Base-by-base conservation (phyloP, 345 rosid genomes). In the Citrus unshiu region DNA sequence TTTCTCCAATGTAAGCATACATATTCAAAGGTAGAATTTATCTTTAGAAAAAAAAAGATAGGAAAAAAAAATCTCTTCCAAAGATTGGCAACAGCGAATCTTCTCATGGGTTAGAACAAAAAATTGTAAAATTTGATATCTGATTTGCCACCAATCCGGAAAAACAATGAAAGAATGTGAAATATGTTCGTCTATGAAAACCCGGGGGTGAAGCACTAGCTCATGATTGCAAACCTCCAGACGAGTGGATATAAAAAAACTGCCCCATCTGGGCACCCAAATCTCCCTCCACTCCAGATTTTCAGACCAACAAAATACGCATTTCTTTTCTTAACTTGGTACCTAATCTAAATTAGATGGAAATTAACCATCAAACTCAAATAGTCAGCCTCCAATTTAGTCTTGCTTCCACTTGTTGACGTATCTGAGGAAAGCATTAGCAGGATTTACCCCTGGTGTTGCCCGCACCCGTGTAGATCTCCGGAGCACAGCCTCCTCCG, bases 361-460 rank as follows among this genome's bases (percentile, higher is more conserved):
- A 62, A 58, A 56, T 54, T 37, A 6, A 35, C 35, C 27, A 40
- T 72, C 40, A 72, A 56, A n/a, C 25, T n/a, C 30, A 7, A 19
- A 22, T 35, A n/a, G 73, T n/a, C 25, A 24, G 34, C 72, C 34
- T 57, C 34, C 46, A 56, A 10, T 66, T 82, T 82, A 89, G 35
- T 96, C 98, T 83, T 90, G 97, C 87, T 91, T 94, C 98, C 95
- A 93, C 90, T 87, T 92, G 91, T 96, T 96, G 70, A 88, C 93
- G 56, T 96, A 96, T 85, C 90, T 87, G 60, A 89, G 87, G 87
- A 87, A 94, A 80, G 95, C 89, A 81, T 83, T 89, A 9, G 93
- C 95, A 77, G 95, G 92, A 77, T 88, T 96, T 81, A 93, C 93
- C 80, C 91, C 88, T 13, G 93, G 93, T 18, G 95, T 90, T 60